These are phyloP conservation scores for Cladosporium sp. DNA, from an alignment of 2,329 filamentous ascomycete species.

Conservation along the genomic window DNA sequence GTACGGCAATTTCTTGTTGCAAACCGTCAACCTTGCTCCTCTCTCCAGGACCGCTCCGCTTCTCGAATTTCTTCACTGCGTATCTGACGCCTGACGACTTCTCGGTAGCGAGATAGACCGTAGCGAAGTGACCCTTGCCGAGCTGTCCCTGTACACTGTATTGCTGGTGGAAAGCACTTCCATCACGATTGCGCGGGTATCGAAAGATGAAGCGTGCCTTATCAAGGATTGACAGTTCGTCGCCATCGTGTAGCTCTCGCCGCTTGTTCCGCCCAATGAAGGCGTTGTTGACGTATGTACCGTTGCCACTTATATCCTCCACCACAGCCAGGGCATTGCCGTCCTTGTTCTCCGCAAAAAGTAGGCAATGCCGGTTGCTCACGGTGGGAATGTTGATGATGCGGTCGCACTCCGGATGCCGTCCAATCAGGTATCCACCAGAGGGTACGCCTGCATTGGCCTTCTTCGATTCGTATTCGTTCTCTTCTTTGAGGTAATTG, in stretches of 20 bases:
- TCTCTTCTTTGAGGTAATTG: constrained; percentile 57
- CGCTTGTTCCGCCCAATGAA: constrained; percentile 88
- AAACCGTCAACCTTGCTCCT: constrained; percentile 77
- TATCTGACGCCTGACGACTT: constrained; percentile 75
- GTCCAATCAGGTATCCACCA: constrained; percentile 83
- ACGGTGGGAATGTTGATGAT: constrained; percentile 69
- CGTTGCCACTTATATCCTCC: constrained; percentile 92
- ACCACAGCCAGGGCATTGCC: constrained; percentile 64
- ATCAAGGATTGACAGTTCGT: constrained; percentile 83
- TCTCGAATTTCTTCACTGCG: constrained; percentile 93
- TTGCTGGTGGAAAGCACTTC: constrained; percentile 77
- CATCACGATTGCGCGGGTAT: constrained; percentile 71
- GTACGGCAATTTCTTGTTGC: constrained; percentile 90
- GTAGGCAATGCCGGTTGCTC: constrained; percentile 76
- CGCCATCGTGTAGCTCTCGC: constrained; percentile 79
- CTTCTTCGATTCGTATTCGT: constrained; percentile 54
- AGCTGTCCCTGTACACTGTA: constrained; percentile 80
- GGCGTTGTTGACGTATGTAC: constrained; percentile 91
- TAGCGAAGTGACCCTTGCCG: constrained; percentile 92
- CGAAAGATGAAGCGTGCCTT: constrained; percentile 86
- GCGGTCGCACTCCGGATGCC: constrained; percentile 84
- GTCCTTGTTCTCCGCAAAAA: constrained; percentile 59
- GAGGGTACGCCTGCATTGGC: constrained; percentile 54
- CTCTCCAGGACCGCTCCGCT: constrained; percentile 75
- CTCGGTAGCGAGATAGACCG: constrained; percentile 86